These are phyloP conservation scores for Benincasa hispida DNA, from an alignment of 306 rosid genomes.

Conservation along the genomic window DNA sequence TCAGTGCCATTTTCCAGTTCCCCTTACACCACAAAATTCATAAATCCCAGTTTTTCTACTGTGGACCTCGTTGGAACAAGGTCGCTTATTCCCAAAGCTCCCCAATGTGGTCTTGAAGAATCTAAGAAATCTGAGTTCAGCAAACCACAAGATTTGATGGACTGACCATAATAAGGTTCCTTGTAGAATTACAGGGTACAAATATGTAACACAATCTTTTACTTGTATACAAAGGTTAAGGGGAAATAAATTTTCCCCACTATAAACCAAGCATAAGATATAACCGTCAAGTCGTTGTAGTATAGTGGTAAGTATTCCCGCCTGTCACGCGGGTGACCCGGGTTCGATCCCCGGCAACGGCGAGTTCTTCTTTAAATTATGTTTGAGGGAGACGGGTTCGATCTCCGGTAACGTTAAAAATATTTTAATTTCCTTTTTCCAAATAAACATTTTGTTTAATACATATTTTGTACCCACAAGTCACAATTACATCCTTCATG, in stretches of 20 bases:
- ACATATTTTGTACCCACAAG: too few species aligned
- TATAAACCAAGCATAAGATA: too few species aligned
- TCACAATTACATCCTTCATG: too few species aligned
- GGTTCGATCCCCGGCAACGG: constrained; percentile 10
- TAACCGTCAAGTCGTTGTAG: constrained; percentile 6
- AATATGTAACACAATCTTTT: background rate
- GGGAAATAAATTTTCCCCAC: too few species aligned
- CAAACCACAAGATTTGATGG: background rate
- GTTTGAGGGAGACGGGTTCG: too few species aligned
- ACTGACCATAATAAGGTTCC: background rate
- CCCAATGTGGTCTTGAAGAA: background rate
- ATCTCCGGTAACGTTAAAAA: too few species aligned
- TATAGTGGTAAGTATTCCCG: constrained; percentile 6
- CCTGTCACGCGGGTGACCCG: constrained; percentile 11
- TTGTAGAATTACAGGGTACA: background rate
- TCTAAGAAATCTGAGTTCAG: background rate
- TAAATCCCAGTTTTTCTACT: background rate
- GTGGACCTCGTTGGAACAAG: too few species aligned
- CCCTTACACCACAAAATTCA: background rate
- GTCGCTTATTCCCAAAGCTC: too few species aligned
- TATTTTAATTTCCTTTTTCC: too few species aligned
- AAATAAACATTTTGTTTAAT: too few species aligned
- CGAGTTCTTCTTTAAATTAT: background rate
- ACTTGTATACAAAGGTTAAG: background rate
- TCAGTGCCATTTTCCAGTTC: background rate